Conservation (phyloP, 163 green algal genomes). For the Coccomyxa subellipsoidea region DNA sequence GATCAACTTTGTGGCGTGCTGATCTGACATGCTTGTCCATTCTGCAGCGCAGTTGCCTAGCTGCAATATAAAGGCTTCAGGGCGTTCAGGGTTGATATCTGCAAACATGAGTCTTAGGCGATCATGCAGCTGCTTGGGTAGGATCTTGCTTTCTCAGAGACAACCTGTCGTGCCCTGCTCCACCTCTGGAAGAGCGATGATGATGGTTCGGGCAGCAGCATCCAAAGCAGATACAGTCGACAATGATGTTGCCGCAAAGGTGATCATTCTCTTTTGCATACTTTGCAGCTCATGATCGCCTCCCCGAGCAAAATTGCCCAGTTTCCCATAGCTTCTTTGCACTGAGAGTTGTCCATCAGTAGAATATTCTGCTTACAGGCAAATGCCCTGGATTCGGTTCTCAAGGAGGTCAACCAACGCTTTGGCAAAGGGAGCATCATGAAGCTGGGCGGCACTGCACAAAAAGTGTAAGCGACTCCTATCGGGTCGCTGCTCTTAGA, state of each 20-base stretch:
- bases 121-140: background rate
- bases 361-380: too few species aligned
- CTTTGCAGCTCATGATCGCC: too few species aligned
- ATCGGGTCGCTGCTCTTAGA: too few species aligned
- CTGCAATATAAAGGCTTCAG: background rate
- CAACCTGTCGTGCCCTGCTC: background rate
- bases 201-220: background rate
- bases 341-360: background rate
- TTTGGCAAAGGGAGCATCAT: constrained; percentile 66
- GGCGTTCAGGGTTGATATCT: background rate
- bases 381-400: background rate
- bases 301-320: too few species aligned
- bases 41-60: background rate
- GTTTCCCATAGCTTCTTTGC: background rate
- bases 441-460: constrained; percentile 35
- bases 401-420: constrained; percentile 38
- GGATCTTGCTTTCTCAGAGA: background rate
- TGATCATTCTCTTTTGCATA: too few species aligned
- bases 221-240: background rate
- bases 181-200: background rate
- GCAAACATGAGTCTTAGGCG: background rate
- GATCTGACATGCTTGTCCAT: background rate
- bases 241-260: background rate
- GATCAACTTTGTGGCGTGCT: too few species aligned
- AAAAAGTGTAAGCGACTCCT: constrained; percentile 33